Evolutionary conservation across 1,284 basidiomycete species (phyloP).

Genomic region (Caloboletus firmus): DNA sequence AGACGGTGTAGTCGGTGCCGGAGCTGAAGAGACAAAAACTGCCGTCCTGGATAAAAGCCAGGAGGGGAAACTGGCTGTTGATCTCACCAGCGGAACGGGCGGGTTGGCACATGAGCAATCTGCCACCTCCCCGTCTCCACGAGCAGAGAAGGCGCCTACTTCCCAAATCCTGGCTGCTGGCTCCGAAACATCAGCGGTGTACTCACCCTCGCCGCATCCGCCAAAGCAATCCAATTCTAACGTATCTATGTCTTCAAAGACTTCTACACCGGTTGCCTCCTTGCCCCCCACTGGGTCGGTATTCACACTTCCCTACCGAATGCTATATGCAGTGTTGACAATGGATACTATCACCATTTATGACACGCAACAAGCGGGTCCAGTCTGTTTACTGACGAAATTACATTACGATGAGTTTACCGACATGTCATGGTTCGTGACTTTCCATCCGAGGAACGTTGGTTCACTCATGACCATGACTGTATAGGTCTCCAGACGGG

Average conservation of each 20-base stretch:
- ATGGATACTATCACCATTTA: slow-evolving; percentile 96
- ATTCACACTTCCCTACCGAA: slow-evolving; percentile 90
- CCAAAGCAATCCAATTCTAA: slow-evolving; percentile 54
- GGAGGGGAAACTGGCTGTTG: slow-evolving; percentile 63
- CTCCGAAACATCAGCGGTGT: slow-evolving; percentile 31
- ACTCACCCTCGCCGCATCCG: slow-evolving; percentile 55
- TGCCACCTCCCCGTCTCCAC: slow-evolving; percentile 13
- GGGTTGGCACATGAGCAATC: slow-evolving; percentile 13
- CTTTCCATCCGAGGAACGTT: neutral
- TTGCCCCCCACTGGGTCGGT: slow-evolving; percentile 50
- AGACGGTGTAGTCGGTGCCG: slow-evolving; percentile 49
- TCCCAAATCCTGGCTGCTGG: slow-evolving; percentile 33
- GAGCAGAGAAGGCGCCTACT: slow-evolving; percentile 37
- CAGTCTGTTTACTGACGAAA: slow-evolving; percentile 91
- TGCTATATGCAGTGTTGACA: slow-evolving; percentile 95
- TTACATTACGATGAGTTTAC: slow-evolving; percentile 98
- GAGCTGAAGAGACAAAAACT: slow-evolving; percentile 44
- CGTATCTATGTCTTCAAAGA: slow-evolving; percentile 46
- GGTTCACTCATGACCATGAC: slow-evolving; percentile 3
- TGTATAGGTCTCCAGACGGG: slow-evolving; percentile 87
- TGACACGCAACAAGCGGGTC: slow-evolving; percentile 94
- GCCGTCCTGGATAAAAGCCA: slow-evolving; percentile 68
- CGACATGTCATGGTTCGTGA: slow-evolving; percentile 88
- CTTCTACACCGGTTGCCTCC: slow-evolving; percentile 43
- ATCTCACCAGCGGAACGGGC: slow-evolving; percentile 46